Evolutionary conservation across 2,329 filamentous ascomycete species (phyloP).

Genomic region (Clarireedia hainanense): DNA sequence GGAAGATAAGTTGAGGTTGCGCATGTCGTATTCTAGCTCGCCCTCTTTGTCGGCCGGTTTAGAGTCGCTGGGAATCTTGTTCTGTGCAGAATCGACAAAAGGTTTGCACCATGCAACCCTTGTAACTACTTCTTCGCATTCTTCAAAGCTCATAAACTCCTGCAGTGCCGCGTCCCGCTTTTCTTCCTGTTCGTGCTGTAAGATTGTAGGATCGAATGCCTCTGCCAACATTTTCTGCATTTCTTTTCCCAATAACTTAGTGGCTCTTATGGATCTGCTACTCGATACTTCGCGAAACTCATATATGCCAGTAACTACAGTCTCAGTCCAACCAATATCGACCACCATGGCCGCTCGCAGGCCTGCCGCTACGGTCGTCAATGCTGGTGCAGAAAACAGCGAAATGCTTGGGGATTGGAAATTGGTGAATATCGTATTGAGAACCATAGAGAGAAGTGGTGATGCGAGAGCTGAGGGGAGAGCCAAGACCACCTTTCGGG

Average conservation of each 20-base stretch:
- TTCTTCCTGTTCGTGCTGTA: conserved; percentile 17
- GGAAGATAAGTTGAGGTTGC: conserved; percentile 17
- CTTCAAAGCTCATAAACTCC: conserved; percentile 55
- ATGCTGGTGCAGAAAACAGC: conserved; percentile 68
- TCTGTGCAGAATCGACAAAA: conserved; percentile 10
- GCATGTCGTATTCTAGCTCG: conserved; percentile 34
- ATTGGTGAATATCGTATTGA: conserved; percentile 72
- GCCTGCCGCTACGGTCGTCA: conserved; percentile 70
- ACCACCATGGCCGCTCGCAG: conserved; percentile 79
- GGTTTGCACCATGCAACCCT: conserved; percentile 70
- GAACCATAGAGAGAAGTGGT: conserved; percentile 63
- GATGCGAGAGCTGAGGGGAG: conserved; percentile 72
- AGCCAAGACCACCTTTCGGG: conserved; percentile 65
- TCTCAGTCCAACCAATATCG: conserved; percentile 90
- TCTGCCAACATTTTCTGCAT: conserved; percentile 57
- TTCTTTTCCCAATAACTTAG: conserved; percentile 61
- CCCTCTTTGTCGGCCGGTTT: conserved; percentile 37
- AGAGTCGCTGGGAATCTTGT: too few relatives aligned
- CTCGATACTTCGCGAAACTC: conserved; percentile 79
- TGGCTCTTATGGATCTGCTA: conserved; percentile 64
- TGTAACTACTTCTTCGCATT: conserved; percentile 71
- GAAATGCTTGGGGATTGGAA: conserved; percentile 77
- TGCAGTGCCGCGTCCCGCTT: conserved; percentile 8
- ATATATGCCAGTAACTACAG: conserved; percentile 75
- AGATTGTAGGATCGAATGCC: conserved; percentile 29